phyloP scores from a whole-genome alignment of 164 flowering plant genomes.

The Liquidambar formosana region DNA sequence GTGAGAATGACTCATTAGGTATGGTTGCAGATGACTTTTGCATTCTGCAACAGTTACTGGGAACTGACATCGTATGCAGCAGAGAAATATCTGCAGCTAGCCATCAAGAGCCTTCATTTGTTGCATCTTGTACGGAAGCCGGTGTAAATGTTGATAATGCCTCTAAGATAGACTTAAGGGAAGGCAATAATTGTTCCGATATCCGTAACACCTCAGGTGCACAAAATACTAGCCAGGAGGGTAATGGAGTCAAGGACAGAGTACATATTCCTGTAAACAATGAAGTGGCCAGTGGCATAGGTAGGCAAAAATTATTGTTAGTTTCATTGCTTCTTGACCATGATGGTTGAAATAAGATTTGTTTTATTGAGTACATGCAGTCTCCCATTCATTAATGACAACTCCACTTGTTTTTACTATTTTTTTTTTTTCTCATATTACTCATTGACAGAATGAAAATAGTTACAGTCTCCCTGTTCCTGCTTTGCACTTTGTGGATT shows the following conservation, averaged over 20 bases:
- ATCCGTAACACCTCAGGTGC: background rate
- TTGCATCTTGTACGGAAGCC: slow-evolving; percentile 13
- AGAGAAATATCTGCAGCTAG: slow-evolving; percentile 2
- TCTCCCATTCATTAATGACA: background rate
- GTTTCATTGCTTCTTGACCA: background rate
- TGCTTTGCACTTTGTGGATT: too few species aligned
- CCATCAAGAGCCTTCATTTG: slow-evolving; percentile 11
- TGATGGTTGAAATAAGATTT: background rate
- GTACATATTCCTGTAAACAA: slow-evolving; percentile 6
- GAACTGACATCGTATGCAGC: background rate
- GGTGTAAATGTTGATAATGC: slow-evolving; percentile 8
- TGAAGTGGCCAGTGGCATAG: slow-evolving; percentile 5
- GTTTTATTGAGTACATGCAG: background rate
- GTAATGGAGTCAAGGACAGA: background rate
- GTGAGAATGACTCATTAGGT: slow-evolving; percentile 3
- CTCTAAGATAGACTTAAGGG: background rate
- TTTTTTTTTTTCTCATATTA: background rate
- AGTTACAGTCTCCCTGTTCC: too few species aligned
- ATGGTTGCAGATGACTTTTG: slow-evolving; percentile 9
- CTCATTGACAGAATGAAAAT: too few species aligned
- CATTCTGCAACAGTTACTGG: slow-evolving; percentile 15
- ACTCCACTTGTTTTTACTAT: background rate
- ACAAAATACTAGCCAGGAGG: slow-evolving; percentile 1
- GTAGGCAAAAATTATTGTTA: slow-evolving; percentile 16
- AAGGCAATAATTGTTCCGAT: slow-evolving; percentile 12